A percentile compares a stretch with the other conserved stretches of the same genome.
phyloP scores from a whole-genome alignment of 441 rosid species.

The Pelargonium australe region DNA sequence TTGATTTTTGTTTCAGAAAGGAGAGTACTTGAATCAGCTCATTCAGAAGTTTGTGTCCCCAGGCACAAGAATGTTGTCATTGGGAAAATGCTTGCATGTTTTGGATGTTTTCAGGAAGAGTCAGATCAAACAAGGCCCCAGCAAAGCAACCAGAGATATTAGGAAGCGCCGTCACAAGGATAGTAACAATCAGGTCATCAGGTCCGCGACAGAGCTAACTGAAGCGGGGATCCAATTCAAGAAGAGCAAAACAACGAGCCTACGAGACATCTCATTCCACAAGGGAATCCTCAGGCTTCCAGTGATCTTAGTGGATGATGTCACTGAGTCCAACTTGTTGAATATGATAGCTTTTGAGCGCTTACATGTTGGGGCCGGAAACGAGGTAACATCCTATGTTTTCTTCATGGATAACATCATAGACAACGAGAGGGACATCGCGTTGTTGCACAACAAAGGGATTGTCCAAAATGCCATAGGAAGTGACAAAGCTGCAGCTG shows the following conservation, averaged over 20 bases:
- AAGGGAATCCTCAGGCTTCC: conserved; percentile 36
- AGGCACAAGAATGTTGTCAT: neutral
- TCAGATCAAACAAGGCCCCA: conserved; percentile 17
- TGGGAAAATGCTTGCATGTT: conserved; percentile 37
- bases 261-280: conserved; percentile 36
- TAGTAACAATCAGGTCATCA: conserved; percentile 19
- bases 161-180: too few species aligned
- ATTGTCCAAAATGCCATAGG: neutral
- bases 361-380: conserved; percentile 39
- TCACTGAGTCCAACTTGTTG: conserved; percentile 34
- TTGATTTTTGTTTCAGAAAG: conserved; percentile 25
- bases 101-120: conserved; percentile 35
- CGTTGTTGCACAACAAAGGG: neutral
- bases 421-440: conserved; percentile 19
- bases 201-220: conserved; percentile 36
- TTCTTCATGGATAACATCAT: conserved; percentile 41
- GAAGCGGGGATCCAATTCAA: conserved; percentile 38
- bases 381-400: conserved; percentile 36
- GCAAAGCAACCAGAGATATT: neutral
- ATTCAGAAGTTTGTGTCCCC: conserved; percentile 34
- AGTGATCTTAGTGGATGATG: conserved; percentile 29
- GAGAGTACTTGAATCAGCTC: conserved; percentile 26
- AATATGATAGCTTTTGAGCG: conserved; percentile 45
- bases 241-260: conserved; percentile 28
- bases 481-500: neutral